Percentiles rank a stretch among this genome's conserved stretches.
phyloP scores from a whole-genome alignment of 805 yeast genomes.

The Cyberlindnera petersonii region DNA sequence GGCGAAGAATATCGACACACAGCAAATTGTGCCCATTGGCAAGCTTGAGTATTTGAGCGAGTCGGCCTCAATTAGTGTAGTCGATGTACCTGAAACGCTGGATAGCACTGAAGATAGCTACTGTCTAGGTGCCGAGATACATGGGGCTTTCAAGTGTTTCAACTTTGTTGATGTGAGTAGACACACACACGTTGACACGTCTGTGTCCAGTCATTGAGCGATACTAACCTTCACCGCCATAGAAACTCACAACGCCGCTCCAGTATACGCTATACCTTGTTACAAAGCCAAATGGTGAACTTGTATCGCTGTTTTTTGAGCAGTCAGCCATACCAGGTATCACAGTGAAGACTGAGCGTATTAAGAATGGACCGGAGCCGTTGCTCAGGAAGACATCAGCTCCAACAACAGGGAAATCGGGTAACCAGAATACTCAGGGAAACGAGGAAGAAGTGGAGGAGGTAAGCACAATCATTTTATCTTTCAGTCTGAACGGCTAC shows the following conservation, averaged over 20 bases:
- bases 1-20: conserved; percentile 12
- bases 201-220: too few species aligned
- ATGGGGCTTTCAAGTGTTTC: conserved; percentile 17
- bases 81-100: conserved; percentile 1
- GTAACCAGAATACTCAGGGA: too few species aligned
- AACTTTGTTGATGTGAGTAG: conserved; percentile 15
- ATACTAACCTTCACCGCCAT: neutral
- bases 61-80: neutral
- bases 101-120: conserved; percentile 14
- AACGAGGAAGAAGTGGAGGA: conserved; percentile 6
- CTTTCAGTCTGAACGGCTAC: neutral
- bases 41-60: conserved; percentile 7
- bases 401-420: neutral
- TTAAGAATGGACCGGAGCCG: conserved; percentile 17
- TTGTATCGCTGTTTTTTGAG: conserved; percentile 14
- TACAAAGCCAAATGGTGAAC: conserved; percentile 22
- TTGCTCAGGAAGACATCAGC: conserved; percentile 1
- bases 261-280: conserved; percentile 16
- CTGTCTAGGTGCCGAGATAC: conserved; percentile 24
- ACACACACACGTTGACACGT: too few species aligned
- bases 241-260: conserved; percentile 15
- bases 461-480: neutral
- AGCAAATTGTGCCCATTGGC: conserved; percentile 7
- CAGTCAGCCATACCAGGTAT: conserved; percentile 14
- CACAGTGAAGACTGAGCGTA: conserved; percentile 9